Conservation (phyloP, 2,329 filamentous ascomycete species). For the Chaetothyriales sp. region DNA sequence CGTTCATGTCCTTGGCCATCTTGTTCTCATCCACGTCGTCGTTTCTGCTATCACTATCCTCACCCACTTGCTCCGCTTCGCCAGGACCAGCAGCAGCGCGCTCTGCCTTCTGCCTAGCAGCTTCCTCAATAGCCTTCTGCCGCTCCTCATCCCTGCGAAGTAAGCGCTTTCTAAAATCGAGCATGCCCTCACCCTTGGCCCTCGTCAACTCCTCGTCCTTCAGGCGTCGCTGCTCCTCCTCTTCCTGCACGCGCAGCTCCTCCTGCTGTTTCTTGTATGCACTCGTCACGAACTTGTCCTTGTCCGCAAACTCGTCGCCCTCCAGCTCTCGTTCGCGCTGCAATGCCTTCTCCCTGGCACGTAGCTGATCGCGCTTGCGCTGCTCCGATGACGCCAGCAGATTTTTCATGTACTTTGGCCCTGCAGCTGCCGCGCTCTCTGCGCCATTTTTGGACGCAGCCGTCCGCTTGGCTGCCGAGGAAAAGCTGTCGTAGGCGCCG, state of each 20-base stretch:
- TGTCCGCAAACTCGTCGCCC: conserved; percentile 53
- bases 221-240: conserved; percentile 42
- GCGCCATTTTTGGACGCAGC: conserved; percentile 3
- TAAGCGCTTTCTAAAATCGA: conserved; percentile 48
- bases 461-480: conserved; percentile 25
- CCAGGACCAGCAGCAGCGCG: conserved; percentile 23
- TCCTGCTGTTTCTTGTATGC: conserved; percentile 54
- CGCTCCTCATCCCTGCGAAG: conserved; percentile 44
- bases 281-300: conserved; percentile 53
- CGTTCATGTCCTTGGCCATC: conserved; percentile 42
- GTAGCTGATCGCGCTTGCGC: conserved; percentile 49
- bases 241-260: conserved; percentile 43
- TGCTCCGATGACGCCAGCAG: conserved; percentile 47
- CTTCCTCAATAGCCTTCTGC: conserved; percentile 44
- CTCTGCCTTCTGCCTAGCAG: conserved; percentile 24
- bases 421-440: conserved; percentile 17
- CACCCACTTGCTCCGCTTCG: conserved; percentile 19
- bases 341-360: conserved; percentile 47
- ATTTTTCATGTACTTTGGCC: conserved; percentile 48
- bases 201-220: conserved; percentile 40
- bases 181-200: conserved; percentile 36
- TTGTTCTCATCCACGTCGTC: conserved; percentile 38
- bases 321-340: conserved; percentile 50
- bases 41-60: conserved; percentile 12
- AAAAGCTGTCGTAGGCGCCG: conserved; percentile 35